Percentiles rank a stretch among this genome's conserved stretches.
These are phyloP conservation scores for Cylindrotheca fusiformis DNA, from an alignment of 108 stramenopile genomes.

Conservation along the genomic window DNA sequence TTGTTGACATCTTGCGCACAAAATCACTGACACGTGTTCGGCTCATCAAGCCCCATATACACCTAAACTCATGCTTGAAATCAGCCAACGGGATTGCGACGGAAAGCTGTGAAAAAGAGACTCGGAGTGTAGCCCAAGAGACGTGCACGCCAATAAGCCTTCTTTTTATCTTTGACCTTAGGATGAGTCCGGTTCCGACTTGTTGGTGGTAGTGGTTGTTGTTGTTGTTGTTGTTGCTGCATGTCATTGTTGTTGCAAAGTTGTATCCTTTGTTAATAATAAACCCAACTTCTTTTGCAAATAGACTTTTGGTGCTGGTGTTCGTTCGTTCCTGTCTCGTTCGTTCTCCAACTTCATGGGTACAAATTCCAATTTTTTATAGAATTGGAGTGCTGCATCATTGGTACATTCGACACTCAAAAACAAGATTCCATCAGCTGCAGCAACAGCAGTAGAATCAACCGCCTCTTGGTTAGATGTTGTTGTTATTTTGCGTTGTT, in stretches of 20 bases:
- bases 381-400: background rate
- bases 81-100: too few relatives aligned
- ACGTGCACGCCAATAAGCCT: too few relatives aligned
- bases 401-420: slow-evolving; percentile 6
- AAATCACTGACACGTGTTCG: too few relatives aligned
- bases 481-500: background rate
- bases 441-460: background rate
- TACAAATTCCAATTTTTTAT: slow-evolving; percentile 3
- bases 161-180: too few relatives aligned
- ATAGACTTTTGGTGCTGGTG: background rate
- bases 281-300: background rate
- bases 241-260: background rate
- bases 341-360: background rate
- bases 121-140: too few relatives aligned
- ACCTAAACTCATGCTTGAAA: too few relatives aligned
- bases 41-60: too few relatives aligned
- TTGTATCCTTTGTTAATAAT: background rate
- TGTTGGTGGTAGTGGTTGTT: background rate
- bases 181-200: too few relatives aligned
- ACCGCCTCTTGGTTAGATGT: too few relatives aligned
- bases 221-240: background rate
- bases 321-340: background rate
- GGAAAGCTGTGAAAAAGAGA: too few relatives aligned
- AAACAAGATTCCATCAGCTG: slow-evolving; percentile 1
- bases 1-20: too few relatives aligned